A percentile compares a stretch with the other conserved stretches of the same genome.
Conservation (phyloP, 2,329 filamentous ascomycete genomes). For the Juglanconis oblonga region DNA sequence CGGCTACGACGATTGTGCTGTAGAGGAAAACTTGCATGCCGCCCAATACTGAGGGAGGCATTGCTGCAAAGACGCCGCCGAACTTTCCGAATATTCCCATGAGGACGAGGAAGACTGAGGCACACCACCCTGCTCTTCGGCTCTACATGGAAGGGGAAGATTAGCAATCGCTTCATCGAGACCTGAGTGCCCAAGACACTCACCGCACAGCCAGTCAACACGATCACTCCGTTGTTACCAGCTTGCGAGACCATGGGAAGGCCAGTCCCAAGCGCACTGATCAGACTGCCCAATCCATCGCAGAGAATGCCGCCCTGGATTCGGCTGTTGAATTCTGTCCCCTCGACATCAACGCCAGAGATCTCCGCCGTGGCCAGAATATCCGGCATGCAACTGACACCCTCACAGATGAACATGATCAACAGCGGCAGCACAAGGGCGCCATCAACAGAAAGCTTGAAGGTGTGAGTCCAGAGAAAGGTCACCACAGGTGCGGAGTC, state of each 20-base stretch:
- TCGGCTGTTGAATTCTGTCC: slow-evolving; percentile 61
- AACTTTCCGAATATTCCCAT: slow-evolving; percentile 73
- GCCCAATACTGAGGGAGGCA: slow-evolving; percentile 50
- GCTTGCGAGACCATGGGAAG: slow-evolving; percentile 68
- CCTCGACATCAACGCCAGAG: slow-evolving; percentile 52
- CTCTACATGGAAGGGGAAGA: slow-evolving; percentile 32
- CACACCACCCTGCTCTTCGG: slow-evolving; percentile 64
- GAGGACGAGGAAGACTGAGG: slow-evolving; percentile 62
- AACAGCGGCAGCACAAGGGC: slow-evolving; percentile 64
- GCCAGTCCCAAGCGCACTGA: slow-evolving; percentile 63
- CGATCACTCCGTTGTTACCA: slow-evolving; percentile 68
- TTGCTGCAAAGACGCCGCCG: slow-evolving; percentile 64
- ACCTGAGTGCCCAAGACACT: neutral
- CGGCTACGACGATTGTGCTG: slow-evolving; percentile 61
- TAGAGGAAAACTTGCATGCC: slow-evolving; percentile 63
- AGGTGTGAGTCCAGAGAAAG: slow-evolving; percentile 71
- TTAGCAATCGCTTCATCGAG: too few relatives aligned
- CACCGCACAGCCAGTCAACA: slow-evolving; percentile 60
- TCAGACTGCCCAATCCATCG: slow-evolving; percentile 62
- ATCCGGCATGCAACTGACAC: slow-evolving; percentile 56
- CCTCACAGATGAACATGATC: slow-evolving; percentile 66
- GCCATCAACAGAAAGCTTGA: slow-evolving; percentile 62
- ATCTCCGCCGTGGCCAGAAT: slow-evolving; percentile 57
- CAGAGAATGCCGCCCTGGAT: slow-evolving; percentile 68
- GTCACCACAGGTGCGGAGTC: slow-evolving; percentile 58